A percentile compares a stretch with the other conserved stretches of the same genome.
Conservation (phyloP, 768 basidiomycete genomes). For the Xerocomellus intermedius region DNA sequence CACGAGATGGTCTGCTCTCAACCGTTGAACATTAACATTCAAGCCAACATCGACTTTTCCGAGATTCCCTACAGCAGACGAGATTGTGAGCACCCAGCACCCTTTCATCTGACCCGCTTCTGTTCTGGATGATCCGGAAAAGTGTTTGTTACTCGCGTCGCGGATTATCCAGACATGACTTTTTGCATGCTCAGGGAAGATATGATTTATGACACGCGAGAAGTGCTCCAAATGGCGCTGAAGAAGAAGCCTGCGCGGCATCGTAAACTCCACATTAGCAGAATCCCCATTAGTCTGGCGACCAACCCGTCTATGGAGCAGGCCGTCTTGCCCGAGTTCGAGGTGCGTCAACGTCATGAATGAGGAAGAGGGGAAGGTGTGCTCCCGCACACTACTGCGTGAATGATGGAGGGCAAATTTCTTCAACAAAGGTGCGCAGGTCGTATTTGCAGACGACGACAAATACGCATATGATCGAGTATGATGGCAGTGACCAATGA, state of each 20-base stretch:
- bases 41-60: constrained; percentile 34
- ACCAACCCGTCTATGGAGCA: too few relatives aligned
- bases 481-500: constrained; percentile 23
- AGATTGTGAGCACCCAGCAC: constrained; percentile 44
- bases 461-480: constrained; percentile 27
- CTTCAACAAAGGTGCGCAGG: constrained; percentile 24
- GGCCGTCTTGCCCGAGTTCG: constrained; percentile 17
- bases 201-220: constrained; percentile 57
- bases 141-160: constrained; percentile 39
- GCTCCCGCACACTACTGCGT: constrained; percentile 3
- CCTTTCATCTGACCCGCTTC: constrained; percentile 52
- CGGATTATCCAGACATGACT: constrained; percentile 60
- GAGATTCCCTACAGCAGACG: constrained; percentile 61
- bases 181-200: constrained; percentile 67
- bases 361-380: constrained; percentile 15
- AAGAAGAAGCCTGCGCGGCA: constrained; percentile 42
- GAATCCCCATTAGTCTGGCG: constrained; percentile 29
- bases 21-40: too few relatives aligned
- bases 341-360: constrained; percentile 23
- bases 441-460: constrained; percentile 27
- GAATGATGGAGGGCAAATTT: constrained; percentile 28
- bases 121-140: constrained; percentile 44
- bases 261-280: constrained; percentile 40
- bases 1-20: too few relatives aligned
- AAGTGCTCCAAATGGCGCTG: constrained; percentile 49